phyloP scores from a whole-genome alignment of 768 basidiomycete genomes.

The Tulasnella sp. region DNA sequence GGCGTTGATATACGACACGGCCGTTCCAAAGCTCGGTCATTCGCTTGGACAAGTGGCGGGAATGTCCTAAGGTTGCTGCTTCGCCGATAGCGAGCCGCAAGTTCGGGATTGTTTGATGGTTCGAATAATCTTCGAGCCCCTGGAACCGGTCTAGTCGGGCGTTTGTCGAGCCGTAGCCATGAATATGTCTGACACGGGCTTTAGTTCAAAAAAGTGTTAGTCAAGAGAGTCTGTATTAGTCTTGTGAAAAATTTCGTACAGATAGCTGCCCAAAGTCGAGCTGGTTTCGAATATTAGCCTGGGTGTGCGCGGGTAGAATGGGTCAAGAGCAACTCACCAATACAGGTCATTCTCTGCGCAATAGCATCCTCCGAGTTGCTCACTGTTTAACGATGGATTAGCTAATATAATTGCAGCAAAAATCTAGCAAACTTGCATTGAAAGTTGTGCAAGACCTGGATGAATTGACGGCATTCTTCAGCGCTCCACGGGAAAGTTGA shows the following conservation, averaged over 20 bases:
- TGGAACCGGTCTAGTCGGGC: slow-evolving; percentile 12
- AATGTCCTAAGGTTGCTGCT: background rate
- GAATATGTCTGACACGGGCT: slow-evolving; percentile 18
- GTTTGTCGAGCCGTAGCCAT: background rate
- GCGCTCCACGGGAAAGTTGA: background rate
- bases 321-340: background rate
- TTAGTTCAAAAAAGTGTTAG: background rate
- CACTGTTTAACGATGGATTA: background rate
- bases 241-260: background rate
- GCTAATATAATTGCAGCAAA: background rate
- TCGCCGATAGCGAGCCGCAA: background rate
- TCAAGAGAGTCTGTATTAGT: background rate
- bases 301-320: no score
- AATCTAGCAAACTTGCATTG: background rate
- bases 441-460: background rate
- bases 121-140: background rate
- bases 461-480: background rate
- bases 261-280: background rate
- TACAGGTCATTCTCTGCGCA: background rate
- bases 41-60: background rate
- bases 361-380: background rate
- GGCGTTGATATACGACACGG: slow-evolving; percentile 21
- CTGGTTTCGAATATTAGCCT: background rate
- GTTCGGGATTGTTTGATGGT: background rate
- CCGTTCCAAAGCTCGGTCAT: slow-evolving; percentile 13